Base-by-base conservation (phyloP, 345 rosid species). In the Limnanthes douglasii region DNA sequence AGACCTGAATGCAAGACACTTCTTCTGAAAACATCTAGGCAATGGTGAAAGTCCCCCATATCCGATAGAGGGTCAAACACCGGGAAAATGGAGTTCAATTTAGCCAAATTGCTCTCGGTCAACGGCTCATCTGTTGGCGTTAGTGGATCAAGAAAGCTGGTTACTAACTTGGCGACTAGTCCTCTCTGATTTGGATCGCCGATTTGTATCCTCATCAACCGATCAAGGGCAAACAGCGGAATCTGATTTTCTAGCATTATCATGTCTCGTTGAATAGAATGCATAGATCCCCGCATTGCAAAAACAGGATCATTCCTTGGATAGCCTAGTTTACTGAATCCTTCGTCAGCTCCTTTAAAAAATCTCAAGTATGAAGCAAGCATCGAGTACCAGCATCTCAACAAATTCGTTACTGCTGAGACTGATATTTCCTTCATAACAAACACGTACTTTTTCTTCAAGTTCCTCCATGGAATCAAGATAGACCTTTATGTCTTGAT, bases 71-170 rank as follows among this genome's bases (percentile, higher is more conserved):
- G 90, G 34, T 83, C 90, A 22, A 83, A 82, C 6, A 54, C 19
- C 10, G 53, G 27, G 11, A 44, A 33, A 6, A 65, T 50, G 8
- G 75, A 75, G 32, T 56, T 61, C 42, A 71, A 51, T 39, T 44
- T 75, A 43, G 46, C 65, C 46, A 56, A 56, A 24, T 72, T 68
- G 7, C 47, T 50, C 51, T 69, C 72, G 4, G 81, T 59, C 70
- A 88, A 23, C 12, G 93, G 95, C 46, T 78, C 93, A 21, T 75
- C 95, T 0, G 97, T 78, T 21, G 95, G 97, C 74, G 59, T 73
- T 31, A 88, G 45, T 11, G 90, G 95, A 40, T 76, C 93, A 14
- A 88, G 83, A 68, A 88, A 83, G 37, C 70, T 39, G 37, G 78
- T 43, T 2, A 83, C 90, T 13, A 73, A 65, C 42, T 56, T 61